phyloP scores from a whole-genome alignment of 805 yeast species.

The Yamadazyma laniorum region DNA sequence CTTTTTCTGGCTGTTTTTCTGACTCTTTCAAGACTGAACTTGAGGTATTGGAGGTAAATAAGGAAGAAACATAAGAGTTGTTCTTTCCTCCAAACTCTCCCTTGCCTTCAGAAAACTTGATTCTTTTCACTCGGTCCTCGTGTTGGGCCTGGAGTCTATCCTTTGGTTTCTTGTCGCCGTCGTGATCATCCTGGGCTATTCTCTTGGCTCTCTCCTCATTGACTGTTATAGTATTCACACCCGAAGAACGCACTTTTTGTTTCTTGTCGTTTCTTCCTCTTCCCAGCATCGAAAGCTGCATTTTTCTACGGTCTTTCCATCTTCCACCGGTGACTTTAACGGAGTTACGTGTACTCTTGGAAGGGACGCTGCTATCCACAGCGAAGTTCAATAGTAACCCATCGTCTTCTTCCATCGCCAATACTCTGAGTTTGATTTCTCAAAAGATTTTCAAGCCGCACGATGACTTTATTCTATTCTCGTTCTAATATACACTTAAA shows the following conservation, averaged over 20 bases:
- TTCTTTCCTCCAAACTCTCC: slow-evolving; percentile 55
- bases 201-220: slow-evolving; percentile 12
- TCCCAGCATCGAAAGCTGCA: slow-evolving; percentile 51
- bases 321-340: slow-evolving; percentile 64
- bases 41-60: slow-evolving; percentile 51
- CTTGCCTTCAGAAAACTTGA: slow-evolving; percentile 43
- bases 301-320: slow-evolving; percentile 78
- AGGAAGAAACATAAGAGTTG: slow-evolving; percentile 76
- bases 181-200: background rate
- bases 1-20: slow-evolving; percentile 25
- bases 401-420: slow-evolving; percentile 47
- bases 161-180: background rate
- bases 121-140: slow-evolving; percentile 1
- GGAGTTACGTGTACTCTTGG: slow-evolving; percentile 20
- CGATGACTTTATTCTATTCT: slow-evolving; percentile 3
- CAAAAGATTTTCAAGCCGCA: slow-evolving; percentile 9
- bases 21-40: slow-evolving; percentile 60
- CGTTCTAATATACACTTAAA: slow-evolving; percentile 5
- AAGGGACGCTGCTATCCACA: slow-evolving; percentile 20
- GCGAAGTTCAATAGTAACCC: slow-evolving; percentile 76
- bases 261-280: slow-evolving; percentile 28
- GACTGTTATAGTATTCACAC: slow-evolving; percentile 31
- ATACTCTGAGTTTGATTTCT: background rate
- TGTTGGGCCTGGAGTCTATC: background rate
- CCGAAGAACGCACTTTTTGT: slow-evolving; percentile 20